phyloP scores from a whole-genome alignment of 495 filamentous ascomycete species.

The Aspergillus cavernicola region DNA sequence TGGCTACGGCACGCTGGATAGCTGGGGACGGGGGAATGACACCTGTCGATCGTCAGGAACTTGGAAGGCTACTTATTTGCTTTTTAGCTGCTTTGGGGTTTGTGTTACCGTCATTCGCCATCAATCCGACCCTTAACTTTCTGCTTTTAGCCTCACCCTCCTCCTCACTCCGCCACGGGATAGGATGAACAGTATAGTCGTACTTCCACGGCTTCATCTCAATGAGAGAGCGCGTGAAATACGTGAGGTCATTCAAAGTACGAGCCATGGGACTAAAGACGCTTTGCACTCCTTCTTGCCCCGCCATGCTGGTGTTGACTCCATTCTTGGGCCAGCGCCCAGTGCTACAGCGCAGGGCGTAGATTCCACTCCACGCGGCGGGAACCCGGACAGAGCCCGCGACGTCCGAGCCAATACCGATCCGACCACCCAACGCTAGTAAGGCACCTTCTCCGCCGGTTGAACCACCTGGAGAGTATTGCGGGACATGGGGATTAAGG shows the following conservation, averaged over 20 bases:
- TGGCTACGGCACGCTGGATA: conserved; percentile 71
- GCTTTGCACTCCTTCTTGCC: conserved; percentile 86
- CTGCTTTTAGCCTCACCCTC: conserved; percentile 55
- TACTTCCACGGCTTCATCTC: conserved; percentile 90
- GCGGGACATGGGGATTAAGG: conserved; percentile 75
- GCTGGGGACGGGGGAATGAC: conserved; percentile 88
- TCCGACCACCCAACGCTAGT: conserved; percentile 80
- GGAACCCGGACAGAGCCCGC: conserved; percentile 88
- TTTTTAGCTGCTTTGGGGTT: not conserved
- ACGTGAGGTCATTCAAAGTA: conserved; percentile 77
- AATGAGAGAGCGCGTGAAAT: conserved; percentile 77
- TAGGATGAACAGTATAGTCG: conserved; percentile 79
- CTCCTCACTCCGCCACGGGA: conserved; percentile 68
- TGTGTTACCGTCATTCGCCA: conserved; percentile 67
- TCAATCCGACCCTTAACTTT: conserved; percentile 69
- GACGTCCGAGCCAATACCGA: conserved; percentile 92
- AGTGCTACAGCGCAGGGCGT: conserved; percentile 87
- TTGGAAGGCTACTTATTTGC: too few relatives aligned
- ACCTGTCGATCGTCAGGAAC: conserved; percentile 27
- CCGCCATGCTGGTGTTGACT: conserved; percentile 84
- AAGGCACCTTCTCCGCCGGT: conserved; percentile 88
- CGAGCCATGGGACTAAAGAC: conserved; percentile 94
- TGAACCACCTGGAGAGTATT: conserved; percentile 87
- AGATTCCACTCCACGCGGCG: conserved; percentile 89
- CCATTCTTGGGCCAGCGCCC: conserved; percentile 90